phyloP scores from a whole-genome alignment of 1,284 basidiomycete species.

The Irpex sp. region DNA sequence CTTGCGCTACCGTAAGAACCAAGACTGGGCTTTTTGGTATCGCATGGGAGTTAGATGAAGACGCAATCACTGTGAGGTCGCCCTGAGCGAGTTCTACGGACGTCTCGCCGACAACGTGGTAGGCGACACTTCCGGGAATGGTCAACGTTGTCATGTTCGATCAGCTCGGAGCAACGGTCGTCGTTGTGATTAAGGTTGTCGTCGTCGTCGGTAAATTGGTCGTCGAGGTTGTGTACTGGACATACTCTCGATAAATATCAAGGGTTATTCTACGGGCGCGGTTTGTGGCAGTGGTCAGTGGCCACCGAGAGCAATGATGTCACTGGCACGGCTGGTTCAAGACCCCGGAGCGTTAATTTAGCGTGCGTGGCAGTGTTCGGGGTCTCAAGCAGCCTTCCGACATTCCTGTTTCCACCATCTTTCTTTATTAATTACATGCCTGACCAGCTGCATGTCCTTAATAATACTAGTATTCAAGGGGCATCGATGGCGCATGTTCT shows the following conservation, averaged over 20 bases:
- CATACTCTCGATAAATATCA: neutral
- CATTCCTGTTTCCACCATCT: too few species aligned
- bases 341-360: too few species aligned
- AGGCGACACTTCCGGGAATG: slow-evolving; percentile 21
- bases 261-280: neutral
- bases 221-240: neutral
- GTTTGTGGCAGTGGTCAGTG: neutral
- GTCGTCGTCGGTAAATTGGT: neutral
- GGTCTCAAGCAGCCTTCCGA: too few species aligned
- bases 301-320: too few species aligned
- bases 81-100: slow-evolving; percentile 21
- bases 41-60: neutral
- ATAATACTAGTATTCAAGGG: too few species aligned
- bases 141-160: slow-evolving; percentile 4
- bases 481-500: too few species aligned
- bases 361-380: too few species aligned
- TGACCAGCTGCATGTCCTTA: too few species aligned
- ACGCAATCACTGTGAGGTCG: slow-evolving; percentile 19
- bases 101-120: slow-evolving; percentile 24
- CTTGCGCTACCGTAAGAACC: slow-evolving; percentile 14
- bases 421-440: too few species aligned
- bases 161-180: neutral
- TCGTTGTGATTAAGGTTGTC: neutral
- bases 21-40: slow-evolving; percentile 11
- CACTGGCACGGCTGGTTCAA: too few species aligned